Evolutionary conservation across 441 rosid species (phyloP).

Genomic region (Geranium incanum): DNA sequence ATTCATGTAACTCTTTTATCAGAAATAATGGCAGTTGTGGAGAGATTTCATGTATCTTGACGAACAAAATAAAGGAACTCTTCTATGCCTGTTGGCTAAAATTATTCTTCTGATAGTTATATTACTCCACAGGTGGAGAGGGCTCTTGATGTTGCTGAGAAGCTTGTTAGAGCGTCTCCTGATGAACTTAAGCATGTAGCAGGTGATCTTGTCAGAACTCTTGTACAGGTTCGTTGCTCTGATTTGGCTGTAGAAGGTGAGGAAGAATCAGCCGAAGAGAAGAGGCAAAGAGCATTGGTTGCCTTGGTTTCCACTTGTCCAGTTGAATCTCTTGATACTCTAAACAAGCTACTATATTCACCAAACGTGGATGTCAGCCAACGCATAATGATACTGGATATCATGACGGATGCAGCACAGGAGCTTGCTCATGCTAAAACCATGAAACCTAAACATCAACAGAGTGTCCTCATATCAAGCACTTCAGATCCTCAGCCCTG

Average conservation of each 20-base stretch:
- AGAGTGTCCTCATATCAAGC: conserved; percentile 49
- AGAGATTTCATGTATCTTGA: not conserved
- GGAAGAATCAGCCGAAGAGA: conserved; percentile 94
- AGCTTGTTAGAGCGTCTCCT: conserved; percentile 89
- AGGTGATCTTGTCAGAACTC: conserved; percentile 69
- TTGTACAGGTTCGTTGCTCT: conserved; percentile 87
- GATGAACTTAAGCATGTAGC: conserved; percentile 81
- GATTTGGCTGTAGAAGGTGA: conserved; percentile 82
- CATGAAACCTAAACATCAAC: conserved; percentile 46
- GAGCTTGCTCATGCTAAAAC: conserved; percentile 74
- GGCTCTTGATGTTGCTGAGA: conserved; percentile 78
- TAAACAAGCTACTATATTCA: conserved; percentile 63
- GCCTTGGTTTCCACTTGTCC: conserved; percentile 78
- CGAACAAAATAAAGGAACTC: not conserved
- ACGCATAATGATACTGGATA: conserved; percentile 93
- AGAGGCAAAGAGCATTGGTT: conserved; percentile 76
- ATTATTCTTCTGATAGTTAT: conserved; percentile 12
- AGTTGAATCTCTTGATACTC: conserved; percentile 59
- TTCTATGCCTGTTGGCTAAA: conserved; percentile 5
- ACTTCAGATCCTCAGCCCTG: conserved; percentile 81
- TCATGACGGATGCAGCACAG: conserved; percentile 86
- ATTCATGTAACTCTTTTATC: not conserved
- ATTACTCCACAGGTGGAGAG: conserved; percentile 60
- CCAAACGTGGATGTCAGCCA: conserved; percentile 88
- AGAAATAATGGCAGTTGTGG: too few relatives aligned